A percentile compares a stretch with the other conserved stretches of the same genome.
These are phyloP conservation scores for Lineolata rhizophorae DNA, from an alignment of 495 filamentous ascomycete genomes.

Conservation along the genomic window DNA sequence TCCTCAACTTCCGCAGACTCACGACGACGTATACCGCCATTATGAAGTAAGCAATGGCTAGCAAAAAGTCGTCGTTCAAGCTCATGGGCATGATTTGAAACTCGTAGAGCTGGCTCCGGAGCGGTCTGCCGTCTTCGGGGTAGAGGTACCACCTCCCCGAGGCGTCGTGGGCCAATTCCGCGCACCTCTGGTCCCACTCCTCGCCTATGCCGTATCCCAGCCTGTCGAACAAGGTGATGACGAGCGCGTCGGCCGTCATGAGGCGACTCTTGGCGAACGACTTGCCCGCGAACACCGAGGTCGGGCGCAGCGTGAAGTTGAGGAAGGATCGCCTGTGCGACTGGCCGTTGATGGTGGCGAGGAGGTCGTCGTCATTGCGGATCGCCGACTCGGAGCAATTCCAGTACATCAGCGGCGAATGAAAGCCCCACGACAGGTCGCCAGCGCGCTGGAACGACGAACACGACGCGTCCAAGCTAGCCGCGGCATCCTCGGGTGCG, in stretches of 20 bases:
- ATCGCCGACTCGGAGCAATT: slow-evolving; percentile 34
- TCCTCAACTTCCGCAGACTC: slow-evolving; percentile 35
- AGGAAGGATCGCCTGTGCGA: slow-evolving; percentile 31
- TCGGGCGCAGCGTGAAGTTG: slow-evolving; percentile 47
- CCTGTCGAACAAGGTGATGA: slow-evolving; percentile 47
- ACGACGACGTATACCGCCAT: slow-evolving; percentile 33
- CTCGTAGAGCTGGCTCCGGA: slow-evolving; percentile 37
- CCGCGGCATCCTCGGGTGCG: background rate
- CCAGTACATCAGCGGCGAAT: slow-evolving; percentile 59
- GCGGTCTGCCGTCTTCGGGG: slow-evolving; percentile 28
- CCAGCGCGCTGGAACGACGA: slow-evolving; percentile 6
- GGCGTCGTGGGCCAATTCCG: slow-evolving; percentile 22
- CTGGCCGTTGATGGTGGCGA: slow-evolving; percentile 38
- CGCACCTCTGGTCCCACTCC: slow-evolving; percentile 33
- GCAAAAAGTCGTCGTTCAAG: slow-evolving; percentile 29
- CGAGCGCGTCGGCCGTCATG: slow-evolving; percentile 45
- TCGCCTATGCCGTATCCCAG: slow-evolving; percentile 31
- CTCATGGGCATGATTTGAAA: slow-evolving; percentile 51
- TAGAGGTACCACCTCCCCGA: slow-evolving; percentile 34
- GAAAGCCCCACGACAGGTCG: slow-evolving; percentile 23
- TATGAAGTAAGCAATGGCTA: slow-evolving; percentile 36
- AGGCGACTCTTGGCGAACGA: slow-evolving; percentile 37
- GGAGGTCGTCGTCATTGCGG: slow-evolving; percentile 30
- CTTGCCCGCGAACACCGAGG: slow-evolving; percentile 55
- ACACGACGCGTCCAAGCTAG: too few relatives aligned